Evolutionary conservation across 306 rosid species (phyloP), one percentile per base, ranked within the genome.

Genomic region (Rosa persica): DNA sequence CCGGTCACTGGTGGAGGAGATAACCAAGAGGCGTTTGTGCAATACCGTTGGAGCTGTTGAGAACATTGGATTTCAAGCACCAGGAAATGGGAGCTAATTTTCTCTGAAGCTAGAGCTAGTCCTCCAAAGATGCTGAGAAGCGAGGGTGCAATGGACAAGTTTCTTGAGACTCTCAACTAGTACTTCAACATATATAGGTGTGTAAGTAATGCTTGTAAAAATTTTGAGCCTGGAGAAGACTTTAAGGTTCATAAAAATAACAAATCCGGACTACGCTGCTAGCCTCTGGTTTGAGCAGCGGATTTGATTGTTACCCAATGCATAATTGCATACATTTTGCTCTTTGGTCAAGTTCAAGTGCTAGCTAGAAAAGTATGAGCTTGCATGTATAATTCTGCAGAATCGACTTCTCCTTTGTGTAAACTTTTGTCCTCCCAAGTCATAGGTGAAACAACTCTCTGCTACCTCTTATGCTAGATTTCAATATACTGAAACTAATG

Each of bases 31-130:
- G 72, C 76, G 93, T 43, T 48, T 87, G 85, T 90, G 72, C 71
- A 87, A 92, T 65, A 92, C 96, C 0, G 87, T 92, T 19, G 94
- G 87, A 1, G 86, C 92, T 34, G 72, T 92, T 71, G 92, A 87
- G 82, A 84, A 89, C 83, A 87, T 92, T 81, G 97, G 93, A 20
- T 94, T 86, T 76, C 88, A 82, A 20, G 78, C 83, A 25, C 93
- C 84, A 9, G 43, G 60, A 64, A 48, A 61, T 46, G 5, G 38
- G 8, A 66, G 19, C 30, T 46, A 60, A 62, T 74, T 58, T 79
- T 36, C 23, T 30, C 22, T 16, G 42, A 8, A 25, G 42, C 20
- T 66, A 49, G 34, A 62, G 69, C 25, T 65, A 16, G 40, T 61
- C 71, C n/a, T 44, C 73, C 72, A 39, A 40, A 42, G 69, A 40